These are phyloP conservation scores for Trametes villosa DNA, from an alignment of 768 basidiomycete species.

Conservation along the genomic window DNA sequence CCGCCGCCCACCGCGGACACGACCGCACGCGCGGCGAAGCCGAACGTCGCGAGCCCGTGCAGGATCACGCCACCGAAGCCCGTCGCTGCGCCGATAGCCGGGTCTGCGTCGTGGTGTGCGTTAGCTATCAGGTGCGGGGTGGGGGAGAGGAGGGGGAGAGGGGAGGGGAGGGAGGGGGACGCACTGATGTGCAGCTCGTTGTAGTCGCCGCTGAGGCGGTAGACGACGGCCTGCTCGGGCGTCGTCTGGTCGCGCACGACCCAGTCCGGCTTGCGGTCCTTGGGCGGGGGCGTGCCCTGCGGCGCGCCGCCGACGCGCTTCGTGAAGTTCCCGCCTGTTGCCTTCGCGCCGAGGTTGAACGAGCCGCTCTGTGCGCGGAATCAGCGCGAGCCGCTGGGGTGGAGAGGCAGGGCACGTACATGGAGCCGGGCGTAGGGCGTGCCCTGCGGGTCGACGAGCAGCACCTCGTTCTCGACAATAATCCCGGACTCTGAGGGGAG, in stretches of 20 bases:
- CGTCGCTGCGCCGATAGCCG: constrained; percentile 65
- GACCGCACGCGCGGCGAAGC: constrained; percentile 80
- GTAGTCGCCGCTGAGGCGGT: constrained; percentile 57
- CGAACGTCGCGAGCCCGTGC: constrained; percentile 82
- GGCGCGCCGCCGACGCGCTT: constrained; percentile 45
- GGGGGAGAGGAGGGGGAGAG: background rate
- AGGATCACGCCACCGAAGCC: constrained; percentile 88
- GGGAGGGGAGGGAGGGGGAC: constrained; percentile 14
- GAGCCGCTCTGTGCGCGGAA: constrained; percentile 36
- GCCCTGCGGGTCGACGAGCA: constrained; percentile 65
- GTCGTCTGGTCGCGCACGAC: constrained; percentile 45
- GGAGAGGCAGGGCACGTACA: constrained; percentile 30
- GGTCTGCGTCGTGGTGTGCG: constrained; percentile 68
- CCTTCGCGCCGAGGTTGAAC: constrained; percentile 50
- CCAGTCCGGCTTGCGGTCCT: constrained; percentile 45
- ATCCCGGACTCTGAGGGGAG: constrained; percentile 67
- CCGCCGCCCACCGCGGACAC: constrained; percentile 64
- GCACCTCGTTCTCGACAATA: constrained; percentile 65
- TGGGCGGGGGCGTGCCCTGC: constrained; percentile 40
- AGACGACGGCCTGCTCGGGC: constrained; percentile 48
- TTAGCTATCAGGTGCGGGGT: background rate
- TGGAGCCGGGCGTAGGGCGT: constrained; percentile 47
- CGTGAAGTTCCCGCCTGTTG: constrained; percentile 42
- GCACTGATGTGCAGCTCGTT: constrained; percentile 55
- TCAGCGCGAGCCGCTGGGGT: background rate